Evolutionary conservation across 2,329 filamentous ascomycete species (phyloP).

Genomic region (Beauveria pseudobassiana): DNA sequence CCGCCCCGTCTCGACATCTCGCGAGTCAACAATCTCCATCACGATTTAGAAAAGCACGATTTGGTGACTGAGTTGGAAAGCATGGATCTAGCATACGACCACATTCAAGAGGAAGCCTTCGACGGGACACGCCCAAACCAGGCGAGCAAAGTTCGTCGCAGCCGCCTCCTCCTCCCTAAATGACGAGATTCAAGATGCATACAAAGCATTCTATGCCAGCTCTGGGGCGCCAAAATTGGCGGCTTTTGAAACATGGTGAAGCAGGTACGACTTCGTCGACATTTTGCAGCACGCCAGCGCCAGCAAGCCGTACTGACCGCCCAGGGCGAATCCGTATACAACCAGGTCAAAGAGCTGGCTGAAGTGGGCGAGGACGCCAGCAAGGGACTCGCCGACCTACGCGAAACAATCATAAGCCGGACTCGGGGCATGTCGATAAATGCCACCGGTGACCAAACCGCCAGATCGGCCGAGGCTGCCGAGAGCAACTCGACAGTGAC

Average conservation of each 20-base stretch:
- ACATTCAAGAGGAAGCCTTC: conserved; percentile 77
- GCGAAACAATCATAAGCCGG: conserved; percentile 59
- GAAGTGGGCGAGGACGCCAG: conserved; percentile 74
- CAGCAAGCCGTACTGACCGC: background rate
- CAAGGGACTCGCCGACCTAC: conserved; percentile 68
- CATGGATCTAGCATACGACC: conserved; percentile 98
- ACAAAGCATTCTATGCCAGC: conserved; percentile 84
- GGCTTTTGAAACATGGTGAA: conserved; percentile 89
- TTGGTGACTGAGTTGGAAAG: conserved; percentile 3
- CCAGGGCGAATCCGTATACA: conserved; percentile 74
- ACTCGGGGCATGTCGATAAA: conserved; percentile 67
- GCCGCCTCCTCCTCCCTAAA: conserved; percentile 56
- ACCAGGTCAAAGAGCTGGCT: conserved; percentile 78
- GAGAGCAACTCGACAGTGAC: conserved; percentile 42
- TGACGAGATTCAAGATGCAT: conserved; percentile 86
- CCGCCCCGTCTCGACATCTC: background rate
- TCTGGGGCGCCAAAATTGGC: conserved; percentile 83
- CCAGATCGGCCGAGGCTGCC: conserved; percentile 18
- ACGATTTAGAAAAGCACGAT: background rate
- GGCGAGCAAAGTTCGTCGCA: conserved; percentile 32
- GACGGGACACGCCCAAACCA: conserved; percentile 43
- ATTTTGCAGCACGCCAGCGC: background rate
- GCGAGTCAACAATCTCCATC: background rate
- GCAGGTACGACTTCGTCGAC: conserved; percentile 50
- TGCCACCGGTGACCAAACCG: conserved; percentile 25